Conservation (phyloP, 495 filamentous ascomycete species). For the Cenococcum geophilum region DNA sequence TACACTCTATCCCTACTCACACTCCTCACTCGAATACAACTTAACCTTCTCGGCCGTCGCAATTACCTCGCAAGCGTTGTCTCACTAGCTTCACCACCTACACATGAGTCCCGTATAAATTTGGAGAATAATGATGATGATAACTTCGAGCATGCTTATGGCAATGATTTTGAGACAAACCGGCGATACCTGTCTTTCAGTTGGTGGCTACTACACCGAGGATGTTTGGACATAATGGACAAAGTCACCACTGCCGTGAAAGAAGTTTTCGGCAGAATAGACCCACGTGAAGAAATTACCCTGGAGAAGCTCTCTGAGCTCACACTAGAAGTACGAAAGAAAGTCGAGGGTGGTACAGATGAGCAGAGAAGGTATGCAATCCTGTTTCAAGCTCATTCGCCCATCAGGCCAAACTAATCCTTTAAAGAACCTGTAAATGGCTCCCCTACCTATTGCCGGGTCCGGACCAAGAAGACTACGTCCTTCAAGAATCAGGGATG, state of each 20-base stretch:
- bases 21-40: constrained; percentile 88
- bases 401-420: constrained; percentile 18
- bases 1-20: constrained; percentile 87
- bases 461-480: constrained; percentile 64
- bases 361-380: constrained; percentile 54
- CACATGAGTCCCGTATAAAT: constrained; percentile 60
- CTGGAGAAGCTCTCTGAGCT: constrained; percentile 71
- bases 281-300: constrained; percentile 80
- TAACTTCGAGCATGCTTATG: constrained; percentile 68
- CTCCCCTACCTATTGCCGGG: constrained; percentile 79
- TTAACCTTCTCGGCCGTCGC: constrained; percentile 90
- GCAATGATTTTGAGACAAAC: constrained; percentile 91
- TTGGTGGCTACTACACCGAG: constrained; percentile 94
- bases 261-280: constrained; percentile 76
- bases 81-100: constrained; percentile 63
- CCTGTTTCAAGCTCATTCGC: neutral
- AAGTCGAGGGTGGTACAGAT: constrained; percentile 71
- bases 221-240: constrained; percentile 74
- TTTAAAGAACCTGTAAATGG: constrained; percentile 55
- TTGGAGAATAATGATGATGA: constrained; percentile 88
- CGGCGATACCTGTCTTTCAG: constrained; percentile 88
- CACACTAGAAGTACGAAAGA: constrained; percentile 68
- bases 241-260: constrained; percentile 74
- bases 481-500: constrained; percentile 79
- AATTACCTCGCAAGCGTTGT: constrained; percentile 95